Percentiles rank a stretch among this genome's conserved stretches.
Conservation (phyloP, 2,329 filamentous ascomycete genomes). For the Colletotrichum chlorophyti region DNA sequence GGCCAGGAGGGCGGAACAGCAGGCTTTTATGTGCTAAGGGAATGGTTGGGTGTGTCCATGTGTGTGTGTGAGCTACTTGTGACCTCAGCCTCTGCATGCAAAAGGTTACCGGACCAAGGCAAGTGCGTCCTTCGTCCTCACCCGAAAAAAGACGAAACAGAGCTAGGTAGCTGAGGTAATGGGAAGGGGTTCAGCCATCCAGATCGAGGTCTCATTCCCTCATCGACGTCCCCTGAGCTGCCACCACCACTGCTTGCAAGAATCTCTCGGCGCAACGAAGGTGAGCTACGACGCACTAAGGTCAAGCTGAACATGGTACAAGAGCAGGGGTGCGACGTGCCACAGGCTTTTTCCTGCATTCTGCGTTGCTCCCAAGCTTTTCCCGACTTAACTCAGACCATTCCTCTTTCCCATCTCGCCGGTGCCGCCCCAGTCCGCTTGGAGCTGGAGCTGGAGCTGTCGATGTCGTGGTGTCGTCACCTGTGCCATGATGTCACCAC, state of each 20-base stretch:
- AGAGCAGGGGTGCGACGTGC: neutral
- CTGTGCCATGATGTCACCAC: conserved; percentile 51
- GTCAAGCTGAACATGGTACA: neutral
- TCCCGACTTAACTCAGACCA: neutral
- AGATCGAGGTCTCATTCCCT: conserved; percentile 27
- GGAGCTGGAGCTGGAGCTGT: neutral
- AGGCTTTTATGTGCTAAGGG: conserved; percentile 26
- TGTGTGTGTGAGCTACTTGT: conserved; percentile 19
- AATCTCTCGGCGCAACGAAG: neutral
- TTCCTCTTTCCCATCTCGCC: conserved; percentile 1
- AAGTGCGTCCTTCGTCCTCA: conserved; percentile 5
- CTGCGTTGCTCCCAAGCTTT: neutral
- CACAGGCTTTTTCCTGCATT: neutral
- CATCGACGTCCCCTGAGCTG: conserved; percentile 14
- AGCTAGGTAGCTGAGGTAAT: conserved; percentile 11
- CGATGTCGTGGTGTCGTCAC: conserved; percentile 39
- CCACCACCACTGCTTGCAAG: neutral
- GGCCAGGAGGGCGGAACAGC: conserved; percentile 13
- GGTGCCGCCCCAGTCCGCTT: too few species aligned
- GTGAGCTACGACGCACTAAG: neutral
- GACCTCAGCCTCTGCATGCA: conserved; percentile 26
- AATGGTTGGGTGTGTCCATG: too few species aligned
- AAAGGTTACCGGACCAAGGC: conserved; percentile 9
- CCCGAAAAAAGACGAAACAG: conserved; percentile 28
- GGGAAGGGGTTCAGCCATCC: neutral